Conservation (phyloP, 176 grass and related monocot species). For the Avena sativa region DNA sequence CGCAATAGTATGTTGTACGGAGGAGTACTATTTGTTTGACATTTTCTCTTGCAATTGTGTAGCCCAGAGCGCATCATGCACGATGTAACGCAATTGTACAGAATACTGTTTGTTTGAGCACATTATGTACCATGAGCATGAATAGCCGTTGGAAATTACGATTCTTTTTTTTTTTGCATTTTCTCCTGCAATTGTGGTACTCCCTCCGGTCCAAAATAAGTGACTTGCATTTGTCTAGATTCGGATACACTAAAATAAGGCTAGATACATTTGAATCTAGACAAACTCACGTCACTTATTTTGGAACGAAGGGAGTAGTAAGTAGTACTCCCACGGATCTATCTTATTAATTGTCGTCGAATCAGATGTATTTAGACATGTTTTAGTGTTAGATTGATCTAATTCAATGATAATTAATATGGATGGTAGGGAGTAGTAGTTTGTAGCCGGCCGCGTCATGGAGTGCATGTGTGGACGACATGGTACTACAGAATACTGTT, state of each 20-base stretch:
- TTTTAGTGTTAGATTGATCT: too few species aligned
- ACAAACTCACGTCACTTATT: too few species aligned
- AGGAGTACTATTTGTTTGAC: conserved; percentile 5
- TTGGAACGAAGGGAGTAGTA: too few species aligned
- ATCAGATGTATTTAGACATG: too few species aligned
- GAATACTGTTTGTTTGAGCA: background rate
- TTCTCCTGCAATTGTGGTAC: conserved; percentile 28
- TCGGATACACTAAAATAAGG: too few species aligned
- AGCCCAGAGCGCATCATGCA: conserved; percentile 24
- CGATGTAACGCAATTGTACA: background rate
- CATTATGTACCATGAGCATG: conserved; percentile 6
- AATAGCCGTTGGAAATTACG: background rate
- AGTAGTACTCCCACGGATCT: too few species aligned
- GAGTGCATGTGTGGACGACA: background rate
- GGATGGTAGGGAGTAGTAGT: too few species aligned
- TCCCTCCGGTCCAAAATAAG: too few species aligned
- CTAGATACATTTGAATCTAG: too few species aligned
- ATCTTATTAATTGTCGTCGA: too few species aligned
- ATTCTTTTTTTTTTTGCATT: conserved; percentile 16
- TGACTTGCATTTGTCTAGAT: too few species aligned
- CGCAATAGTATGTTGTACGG: conserved; percentile 1
- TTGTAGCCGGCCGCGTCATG: conserved; percentile 12
- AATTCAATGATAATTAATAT: too few species aligned
- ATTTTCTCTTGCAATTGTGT: conserved; percentile 36
- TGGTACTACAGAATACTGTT: background rate